Percentiles rank a stretch among this genome's conserved stretches.
phyloP scores from a whole-genome alignment of 495 filamentous ascomycete species.

The Parachaetomium inaequale region DNA sequence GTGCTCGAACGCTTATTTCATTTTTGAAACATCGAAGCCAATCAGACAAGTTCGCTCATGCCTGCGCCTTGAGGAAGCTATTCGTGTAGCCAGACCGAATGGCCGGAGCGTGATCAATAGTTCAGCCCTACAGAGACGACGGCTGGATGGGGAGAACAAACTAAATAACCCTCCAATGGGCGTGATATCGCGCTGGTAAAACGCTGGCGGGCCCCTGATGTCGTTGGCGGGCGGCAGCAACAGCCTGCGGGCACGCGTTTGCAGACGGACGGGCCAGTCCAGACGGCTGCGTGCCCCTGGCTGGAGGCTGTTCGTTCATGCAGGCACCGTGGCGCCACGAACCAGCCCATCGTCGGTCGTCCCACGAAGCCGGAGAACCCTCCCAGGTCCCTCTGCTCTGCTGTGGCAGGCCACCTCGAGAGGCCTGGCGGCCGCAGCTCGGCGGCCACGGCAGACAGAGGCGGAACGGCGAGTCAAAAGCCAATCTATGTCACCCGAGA shows the following conservation, averaged over 20 bases:
- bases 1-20: neutral
- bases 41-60: neutral
- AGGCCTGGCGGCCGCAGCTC: conserved; percentile 1
- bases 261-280: too few relatives aligned
- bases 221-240: neutral
- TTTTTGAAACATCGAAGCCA: neutral
- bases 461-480: neutral
- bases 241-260: neutral
- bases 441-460: neutral
- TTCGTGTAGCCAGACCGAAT: too few relatives aligned
- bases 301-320: neutral
- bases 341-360: neutral
- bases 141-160: neutral
- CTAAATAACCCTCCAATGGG: neutral
- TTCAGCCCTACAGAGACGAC: neutral
- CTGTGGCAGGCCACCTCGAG: neutral
- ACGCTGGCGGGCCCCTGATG: neutral
- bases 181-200: neutral
- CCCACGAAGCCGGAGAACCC: neutral
- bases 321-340: neutral
- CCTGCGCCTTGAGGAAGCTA: too few relatives aligned
- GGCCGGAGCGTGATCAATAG: too few relatives aligned
- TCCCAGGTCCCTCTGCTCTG: neutral
- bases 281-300: neutral
- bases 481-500: conserved; percentile 5